Conservation (phyloP, 257 asterid genomes). For the Datura wrightii region DNA sequence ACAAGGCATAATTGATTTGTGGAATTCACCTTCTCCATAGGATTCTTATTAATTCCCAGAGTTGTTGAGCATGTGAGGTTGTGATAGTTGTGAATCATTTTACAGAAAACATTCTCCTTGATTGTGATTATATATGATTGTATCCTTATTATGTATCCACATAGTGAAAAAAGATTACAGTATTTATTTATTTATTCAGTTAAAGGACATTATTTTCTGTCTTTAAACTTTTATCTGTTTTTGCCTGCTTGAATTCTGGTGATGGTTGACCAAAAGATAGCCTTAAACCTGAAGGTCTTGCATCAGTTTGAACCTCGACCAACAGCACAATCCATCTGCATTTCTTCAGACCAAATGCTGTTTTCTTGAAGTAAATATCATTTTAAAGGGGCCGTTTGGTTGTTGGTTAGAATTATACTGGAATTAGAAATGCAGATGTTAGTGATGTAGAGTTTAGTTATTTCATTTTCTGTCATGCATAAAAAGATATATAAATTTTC, state of each 20-base stretch:
- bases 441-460: too few species aligned
- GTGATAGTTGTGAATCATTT: constrained; percentile 39
- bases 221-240: neutral
- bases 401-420: too few species aligned
- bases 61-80: constrained; percentile 18
- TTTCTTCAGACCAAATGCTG: neutral
- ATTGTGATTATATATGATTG: constrained; percentile 21
- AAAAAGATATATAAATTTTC: too few species aligned
- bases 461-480: too few species aligned
- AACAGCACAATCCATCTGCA: neutral
- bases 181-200: constrained; percentile 27
- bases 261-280: neutral
- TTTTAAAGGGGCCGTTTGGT: too few species aligned
- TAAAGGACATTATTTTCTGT: neutral
- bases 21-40: neutral
- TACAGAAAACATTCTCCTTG: constrained; percentile 25
- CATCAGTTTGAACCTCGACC: neutral
- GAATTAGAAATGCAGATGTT: too few species aligned
- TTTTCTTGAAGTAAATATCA: neutral
- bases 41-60: neutral
- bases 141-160: constrained; percentile 12
- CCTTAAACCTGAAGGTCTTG: neutral
- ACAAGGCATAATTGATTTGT: neutral
- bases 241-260: neutral
- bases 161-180: neutral